These are phyloP conservation scores for Stropharia rugosoannulata DNA, from an alignment of 768 basidiomycete genomes.

Conservation along the genomic window DNA sequence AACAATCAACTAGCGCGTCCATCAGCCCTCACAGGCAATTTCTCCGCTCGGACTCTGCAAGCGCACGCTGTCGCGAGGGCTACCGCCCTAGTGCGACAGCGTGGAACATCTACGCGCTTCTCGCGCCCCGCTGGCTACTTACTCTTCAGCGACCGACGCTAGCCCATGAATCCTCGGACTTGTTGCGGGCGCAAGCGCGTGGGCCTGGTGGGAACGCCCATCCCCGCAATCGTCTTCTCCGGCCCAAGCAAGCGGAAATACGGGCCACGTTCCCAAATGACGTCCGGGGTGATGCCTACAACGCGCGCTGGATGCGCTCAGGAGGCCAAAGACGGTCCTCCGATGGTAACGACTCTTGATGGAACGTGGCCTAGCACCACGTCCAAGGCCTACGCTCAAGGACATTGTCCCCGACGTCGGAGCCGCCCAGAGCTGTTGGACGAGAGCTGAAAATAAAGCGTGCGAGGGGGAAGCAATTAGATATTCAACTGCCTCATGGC, in stretches of 20 bases:
- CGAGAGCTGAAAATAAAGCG: neutral
- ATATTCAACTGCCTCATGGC: constrained; percentile 5
- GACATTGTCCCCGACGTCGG: constrained; percentile 4
- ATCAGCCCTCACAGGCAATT: too few relatives aligned
- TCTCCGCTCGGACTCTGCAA: neutral
- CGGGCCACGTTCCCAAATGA: constrained; percentile 1
- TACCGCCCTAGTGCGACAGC: neutral
- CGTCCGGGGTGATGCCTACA: neutral
- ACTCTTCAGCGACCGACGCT: neutral
- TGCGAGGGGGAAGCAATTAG: neutral
- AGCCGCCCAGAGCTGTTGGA: constrained; percentile 3
- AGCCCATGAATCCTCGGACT: neutral
- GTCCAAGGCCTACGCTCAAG: neutral
- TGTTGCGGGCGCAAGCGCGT: neutral
- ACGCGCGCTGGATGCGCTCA: neutral
- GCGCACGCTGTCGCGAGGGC: neutral
- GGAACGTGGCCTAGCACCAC: constrained; percentile 8
- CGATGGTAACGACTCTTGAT: neutral
- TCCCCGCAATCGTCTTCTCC: neutral
- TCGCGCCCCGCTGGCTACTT: neutral
- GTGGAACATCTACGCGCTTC: neutral
- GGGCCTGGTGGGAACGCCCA: constrained; percentile 1
- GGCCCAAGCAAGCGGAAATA: constrained; percentile 2
- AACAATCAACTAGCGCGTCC: too few relatives aligned
- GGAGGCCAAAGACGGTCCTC: neutral